Evolutionary conservation across 495 filamentous ascomycete species (phyloP), one percentile per base, ranked within the genome.

Genomic region (Penicillium egyptiacum): DNA sequence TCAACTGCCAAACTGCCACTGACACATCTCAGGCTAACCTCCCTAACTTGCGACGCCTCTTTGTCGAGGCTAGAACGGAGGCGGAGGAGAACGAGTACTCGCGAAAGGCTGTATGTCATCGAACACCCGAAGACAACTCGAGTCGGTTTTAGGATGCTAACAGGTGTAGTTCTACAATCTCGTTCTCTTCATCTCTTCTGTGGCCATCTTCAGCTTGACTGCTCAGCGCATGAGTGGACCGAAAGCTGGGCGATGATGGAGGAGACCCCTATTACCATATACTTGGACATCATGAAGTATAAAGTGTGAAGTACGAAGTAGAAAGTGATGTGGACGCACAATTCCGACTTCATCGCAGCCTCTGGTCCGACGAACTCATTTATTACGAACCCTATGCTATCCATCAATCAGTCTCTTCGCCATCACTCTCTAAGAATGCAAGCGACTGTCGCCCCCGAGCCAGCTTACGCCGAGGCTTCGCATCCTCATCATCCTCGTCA

Each of bases 81-180:
- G 86, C 88, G 52, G 94, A 98, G 70, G 94, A 98, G 73, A 89
- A 92, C 70, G 89, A 89, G 48, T 93, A 97, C 64, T 98, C 95
- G 5, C 81, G 94, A 56, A 95, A 85, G 69, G 94, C 94, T 40
- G 94, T 98, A 77, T 37, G 65, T 39, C 23, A 33, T 31, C 1
- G 17, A 9, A 17, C 8, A 8, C 23, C 23, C 12, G n/a, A n/a
- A n/a, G n/a, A n/a, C n/a, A n/a, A n/a, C 35, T 39, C 2, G 6
- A n/a, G 35, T 39, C 16, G 2, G 17, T 17, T 39, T 17, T 5
- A 39, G 9, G 4, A 54, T 44, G 25, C 42, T 58, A 23, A 60
- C 53, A 33, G 7, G 12, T 17, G 0, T 67, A 97, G 94, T 98
- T 98, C 73, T 98, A 98, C 77, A 98, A 98, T 66, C 82, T 96